Evolutionary conservation across 371 early-diverging fungal species (phyloP), one percentile per base, ranked within the genome.

Genomic region (Mortierella sp.): DNA sequence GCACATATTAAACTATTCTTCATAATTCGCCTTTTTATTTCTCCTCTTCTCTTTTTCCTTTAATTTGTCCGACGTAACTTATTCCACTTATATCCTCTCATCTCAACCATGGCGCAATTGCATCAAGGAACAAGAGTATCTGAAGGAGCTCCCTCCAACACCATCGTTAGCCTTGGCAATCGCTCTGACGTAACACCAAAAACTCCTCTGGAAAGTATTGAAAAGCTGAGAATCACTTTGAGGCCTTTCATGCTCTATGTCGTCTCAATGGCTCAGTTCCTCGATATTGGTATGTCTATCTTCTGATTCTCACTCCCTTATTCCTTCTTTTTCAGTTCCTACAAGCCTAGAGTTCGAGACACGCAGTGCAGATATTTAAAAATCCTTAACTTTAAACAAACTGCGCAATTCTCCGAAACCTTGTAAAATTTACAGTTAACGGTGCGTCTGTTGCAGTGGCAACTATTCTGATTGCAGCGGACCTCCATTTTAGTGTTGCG

Each of bases 371-470:
- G 5, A n/a, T 3, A 15, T 19, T 15, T 19, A 15, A 5, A 19
- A 45, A 45, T 45, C 45, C n/a, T n/a, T 45, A 45, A 45, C 45
- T 19, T 15, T 19, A 19, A n/a, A n/a, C n/a, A n/a, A 10, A n/a
- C 45, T 45, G 45, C 19, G 45, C 45, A 17, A 10, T 19, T 5
- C 19, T 19, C 19, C 2, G 19, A 45, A 19, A 45, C 15, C 10
- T 19, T 19, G 17, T 17, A 43, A 43, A 43, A 43, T 53, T 40
- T 13, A 40, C 13, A 73, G 78, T 77, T 56, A 77, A 77, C 7
- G 78, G 78, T 3, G 78, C 78, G 6, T 78, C 79, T 2, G 79
- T 78, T 13, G 45, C 79, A 0, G 73, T 78, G 2, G 79, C 79
- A 4, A 64, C 70, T 15, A 43, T 78, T 15, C 73, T 73, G 10